Percentiles rank a stretch among this genome's conserved stretches.
Evolutionary conservation across 2,329 filamentous ascomycete genomes (phyloP).

Genomic region (Sporothrix curviconia): DNA sequence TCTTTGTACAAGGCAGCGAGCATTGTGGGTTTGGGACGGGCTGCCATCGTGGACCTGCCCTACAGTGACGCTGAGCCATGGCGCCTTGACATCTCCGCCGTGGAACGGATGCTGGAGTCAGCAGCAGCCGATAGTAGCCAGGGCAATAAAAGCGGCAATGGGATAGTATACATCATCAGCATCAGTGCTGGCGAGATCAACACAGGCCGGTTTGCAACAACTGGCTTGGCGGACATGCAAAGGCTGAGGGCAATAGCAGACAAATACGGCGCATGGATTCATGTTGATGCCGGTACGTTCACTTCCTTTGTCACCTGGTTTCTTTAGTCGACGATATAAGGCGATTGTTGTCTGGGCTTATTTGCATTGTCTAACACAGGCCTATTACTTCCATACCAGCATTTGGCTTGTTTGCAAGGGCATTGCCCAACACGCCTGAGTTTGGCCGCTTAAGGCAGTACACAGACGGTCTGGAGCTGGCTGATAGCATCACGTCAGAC

Average conservation of each 20-base stretch:
- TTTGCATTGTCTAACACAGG: no score
- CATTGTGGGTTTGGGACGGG: constrained; percentile 69
- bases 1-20: constrained; percentile 78
- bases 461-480: constrained; percentile 64
- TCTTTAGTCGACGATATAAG: background rate
- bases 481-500: constrained; percentile 81
- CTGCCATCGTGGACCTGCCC: constrained; percentile 57
- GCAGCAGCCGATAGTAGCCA: constrained; percentile 30
- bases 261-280: constrained; percentile 72
- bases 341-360: background rate
- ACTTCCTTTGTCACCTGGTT: background rate
- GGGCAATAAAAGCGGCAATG: constrained; percentile 27
- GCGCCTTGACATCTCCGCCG: constrained; percentile 58
- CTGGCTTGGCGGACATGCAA: constrained; percentile 50
- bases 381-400: constrained; percentile 39
- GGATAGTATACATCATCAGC: constrained; percentile 65
- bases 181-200: constrained; percentile 89
- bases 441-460: constrained; percentile 48
- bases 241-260: constrained; percentile 64
- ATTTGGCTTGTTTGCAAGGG: constrained; percentile 75
- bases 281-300: constrained; percentile 71
- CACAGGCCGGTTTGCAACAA: constrained; percentile 70
- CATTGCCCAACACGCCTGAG: constrained; percentile 50
- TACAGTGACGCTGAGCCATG: constrained; percentile 52
- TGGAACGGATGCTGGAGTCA: constrained; percentile 56